A percentile compares a stretch with the other conserved stretches of the same genome.
Conservation (phyloP, 148 eudicot genomes). For the Chenopodium quinoa region DNA sequence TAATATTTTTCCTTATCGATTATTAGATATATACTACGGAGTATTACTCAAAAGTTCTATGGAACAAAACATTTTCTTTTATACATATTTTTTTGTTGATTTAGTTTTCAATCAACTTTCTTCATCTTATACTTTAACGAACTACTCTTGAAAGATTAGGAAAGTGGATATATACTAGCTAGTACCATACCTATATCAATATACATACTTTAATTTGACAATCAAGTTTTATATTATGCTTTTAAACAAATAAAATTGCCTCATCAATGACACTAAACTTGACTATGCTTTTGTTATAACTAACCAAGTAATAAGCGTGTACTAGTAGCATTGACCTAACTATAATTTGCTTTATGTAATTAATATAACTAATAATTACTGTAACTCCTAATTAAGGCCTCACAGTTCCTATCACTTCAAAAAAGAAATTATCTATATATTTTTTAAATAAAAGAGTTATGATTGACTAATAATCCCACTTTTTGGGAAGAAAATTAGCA, state of each 20-base stretch:
- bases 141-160: not conserved
- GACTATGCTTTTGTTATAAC: constrained; percentile 8
- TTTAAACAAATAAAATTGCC: not conserved
- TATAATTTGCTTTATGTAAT: constrained; percentile 24
- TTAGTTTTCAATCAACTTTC: no score
- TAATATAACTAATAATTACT: constrained; percentile 25
- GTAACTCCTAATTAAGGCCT: not conserved
- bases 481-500: constrained; percentile 23
- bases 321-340: constrained; percentile 24
- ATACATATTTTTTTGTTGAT: no score
- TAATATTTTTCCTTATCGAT: no score
- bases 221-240: no score
- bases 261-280: not conserved
- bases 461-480: constrained; percentile 20
- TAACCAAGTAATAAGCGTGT: constrained; percentile 18
- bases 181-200: not conserved
- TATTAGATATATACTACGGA: no score
- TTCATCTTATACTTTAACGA: no score
- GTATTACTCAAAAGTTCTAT: no score
- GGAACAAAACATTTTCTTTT: no score
- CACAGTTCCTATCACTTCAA: constrained; percentile 24
- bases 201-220: not conserved
- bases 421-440: not conserved
- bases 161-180: not conserved
- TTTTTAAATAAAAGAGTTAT: constrained; percentile 1